Evolutionary conservation across 805 yeast genomes (phyloP), one percentile per base, ranked within the genome.

Genomic region (Metschnikowia cubensis): DNA sequence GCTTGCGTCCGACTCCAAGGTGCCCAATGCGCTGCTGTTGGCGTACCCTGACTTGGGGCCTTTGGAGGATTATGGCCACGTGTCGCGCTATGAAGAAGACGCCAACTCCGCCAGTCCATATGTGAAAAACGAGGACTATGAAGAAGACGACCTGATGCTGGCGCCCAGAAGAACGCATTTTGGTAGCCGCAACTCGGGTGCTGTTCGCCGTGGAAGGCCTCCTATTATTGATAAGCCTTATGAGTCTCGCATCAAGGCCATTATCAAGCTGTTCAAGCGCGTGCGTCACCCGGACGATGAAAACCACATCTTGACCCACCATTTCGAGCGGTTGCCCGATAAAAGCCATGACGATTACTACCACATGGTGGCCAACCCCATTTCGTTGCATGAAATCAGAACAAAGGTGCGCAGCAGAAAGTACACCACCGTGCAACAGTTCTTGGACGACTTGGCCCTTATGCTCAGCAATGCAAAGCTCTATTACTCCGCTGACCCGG

Each of bases 221-320:
- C 96, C 96, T 2, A 85, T 89, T 50, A 89, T 89, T 45, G 96
- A 88, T 65, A 85, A 83, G 63, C 96, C 96, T 5, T 91, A 86
- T 66, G 97, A 94, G 68, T 89, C 89, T 62, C 77, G 97, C 55
- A 90, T 92, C 68, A 91, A 92, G 66, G 83, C 89, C 57, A 84
- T 94, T 35, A 70, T 94, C 74, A 82, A 95, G 64, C 83, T 81
- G 44, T 74, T 94, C 62, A 87, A 90, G 61, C 87, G 87, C 62
- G 84, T 86, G 51, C 78, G 81, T 41, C 83, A 79, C 58, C 73
- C 74, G 1, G 65, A 67, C 41, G 72, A 72, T 40, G 75, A 75
- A 11, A 76, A 74, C 42, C 70, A 76, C 21, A 71, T 78, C 34
- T 68, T 87, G 39, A 79, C 84, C n/a, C 62, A 74, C 15, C 79